Base-by-base conservation (phyloP, 768 basidiomycete species). In the Dioszegia aurantiaca region DNA sequence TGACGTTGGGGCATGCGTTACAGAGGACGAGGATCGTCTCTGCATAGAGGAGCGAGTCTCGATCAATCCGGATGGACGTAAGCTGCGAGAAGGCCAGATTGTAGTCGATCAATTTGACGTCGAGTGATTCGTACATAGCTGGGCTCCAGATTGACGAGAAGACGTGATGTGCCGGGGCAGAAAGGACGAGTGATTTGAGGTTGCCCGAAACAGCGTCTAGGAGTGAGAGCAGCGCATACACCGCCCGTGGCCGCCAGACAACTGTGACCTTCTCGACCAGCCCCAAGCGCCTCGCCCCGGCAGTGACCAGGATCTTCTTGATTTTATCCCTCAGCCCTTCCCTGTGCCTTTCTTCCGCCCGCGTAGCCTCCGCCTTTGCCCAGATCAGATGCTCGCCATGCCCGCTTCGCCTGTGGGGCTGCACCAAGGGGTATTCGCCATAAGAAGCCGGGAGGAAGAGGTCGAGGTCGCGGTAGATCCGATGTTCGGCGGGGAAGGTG, bases 391-490 rank as follows among this genome's bases (percentile, higher is more conserved):
- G 24, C 2, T 9, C 3, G 24, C 17, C 39, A 4, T n/a, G 14
- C 10, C 31, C 19, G 16, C 48, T 37, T 8, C 48, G 31, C 2
- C 9, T 40, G 26, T 42, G 21, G 14, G 55, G 55, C 4, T 37
- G 49, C 30, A 52, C 30, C 14, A 36, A 31, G 1, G 49, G 49
- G 24, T 33, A 52, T 31, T 52, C 49, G 30, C 49, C 49, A 37
- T 52, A 52, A 21, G 12, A 23, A 8, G 14, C 11, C 2, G 49
- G 49, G 14, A 41, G 37, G 52, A 21, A 26, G 6, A 54, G 16
- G 52, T 54, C 28, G 37, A 54, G 17, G 26, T 11, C 10, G 24
- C 39, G 36, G 37, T 37, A 54, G 39, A 54, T 54, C 33, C 26
- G 21, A 12, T 23, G 52, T 23, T 40, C 21, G 10, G 52, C 52